These are phyloP conservation scores for Rubus parviflorus DNA, from an alignment of 306 rosid genomes.

Conservation along the genomic window DNA sequence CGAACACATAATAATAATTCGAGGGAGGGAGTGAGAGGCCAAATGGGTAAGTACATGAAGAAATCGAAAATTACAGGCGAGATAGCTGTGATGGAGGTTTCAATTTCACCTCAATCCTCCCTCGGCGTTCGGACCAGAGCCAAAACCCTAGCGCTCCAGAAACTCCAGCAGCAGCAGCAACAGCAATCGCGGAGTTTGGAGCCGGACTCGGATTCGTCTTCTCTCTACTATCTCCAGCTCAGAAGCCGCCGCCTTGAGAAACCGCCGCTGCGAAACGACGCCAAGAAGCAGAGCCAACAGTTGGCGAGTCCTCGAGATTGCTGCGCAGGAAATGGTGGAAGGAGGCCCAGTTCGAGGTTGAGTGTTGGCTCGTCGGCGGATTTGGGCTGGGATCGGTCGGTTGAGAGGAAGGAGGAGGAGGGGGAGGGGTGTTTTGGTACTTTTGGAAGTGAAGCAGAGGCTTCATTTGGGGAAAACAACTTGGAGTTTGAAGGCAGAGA, in stretches of 20 bases:
- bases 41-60: constrained; percentile 80
- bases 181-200: not conserved
- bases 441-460: constrained; percentile 27
- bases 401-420: constrained; percentile 10
- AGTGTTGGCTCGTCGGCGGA: constrained; percentile 25
- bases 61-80: constrained; percentile 61
- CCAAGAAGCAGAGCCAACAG: no score
- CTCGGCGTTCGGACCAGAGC: constrained; percentile 83
- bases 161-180: constrained; percentile 38
- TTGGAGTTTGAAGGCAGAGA: constrained; percentile 49
- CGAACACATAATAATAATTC: no score
- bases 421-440: constrained; percentile 19
- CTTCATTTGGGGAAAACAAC: constrained; percentile 61
- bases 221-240: constrained; percentile 68
- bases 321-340: constrained; percentile 22
- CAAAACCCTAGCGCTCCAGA: constrained; percentile 60
- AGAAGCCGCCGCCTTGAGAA: constrained; percentile 84
- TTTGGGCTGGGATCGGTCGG: constrained; percentile 23
- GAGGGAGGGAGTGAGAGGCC: no score
- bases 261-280: constrained; percentile 25
- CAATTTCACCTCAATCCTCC: constrained; percentile 45
- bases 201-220: constrained; percentile 31
- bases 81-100: constrained; percentile 57
- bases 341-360: constrained; percentile 28
- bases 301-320: not conserved